A percentile compares a stretch with the other conserved stretches of the same genome.
These are phyloP conservation scores for Phytophthora ohioensis DNA, from an alignment of 352 stramenopile species.

Conservation along the genomic window DNA sequence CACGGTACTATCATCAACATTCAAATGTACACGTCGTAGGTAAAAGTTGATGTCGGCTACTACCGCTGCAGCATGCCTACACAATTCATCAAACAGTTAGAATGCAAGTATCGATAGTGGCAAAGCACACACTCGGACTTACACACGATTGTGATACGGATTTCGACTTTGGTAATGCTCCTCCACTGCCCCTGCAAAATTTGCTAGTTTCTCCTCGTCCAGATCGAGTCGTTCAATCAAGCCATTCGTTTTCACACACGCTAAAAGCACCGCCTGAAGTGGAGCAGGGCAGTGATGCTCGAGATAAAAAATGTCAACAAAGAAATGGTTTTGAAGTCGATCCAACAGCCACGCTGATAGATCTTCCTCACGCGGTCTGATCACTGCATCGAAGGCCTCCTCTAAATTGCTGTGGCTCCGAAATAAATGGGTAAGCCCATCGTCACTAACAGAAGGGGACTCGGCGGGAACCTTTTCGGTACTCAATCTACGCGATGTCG, in stretches of 20 bases:
- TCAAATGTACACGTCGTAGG: conserved; percentile 62
- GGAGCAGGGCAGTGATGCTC: conserved; percentile 53
- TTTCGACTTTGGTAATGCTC: conserved; percentile 72
- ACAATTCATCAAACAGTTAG: conserved; percentile 7
- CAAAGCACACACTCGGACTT: conserved; percentile 18
- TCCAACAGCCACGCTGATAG: conserved; percentile 62
- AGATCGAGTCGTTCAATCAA: conserved; percentile 56
- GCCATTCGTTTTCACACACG: conserved; percentile 66
- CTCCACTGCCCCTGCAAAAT: conserved; percentile 63
- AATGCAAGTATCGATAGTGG: not conserved
- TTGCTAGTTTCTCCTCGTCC: conserved; percentile 51
- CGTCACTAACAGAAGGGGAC: conserved; percentile 19
- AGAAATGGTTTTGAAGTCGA: conserved; percentile 64
- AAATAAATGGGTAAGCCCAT: conserved; percentile 33
- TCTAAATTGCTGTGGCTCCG: conserved; percentile 17
- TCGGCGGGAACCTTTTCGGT: conserved; percentile 33
- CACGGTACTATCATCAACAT: conserved; percentile 60
- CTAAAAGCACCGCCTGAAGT: conserved; percentile 61
- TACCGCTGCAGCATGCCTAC: conserved; percentile 67
- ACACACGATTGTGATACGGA: conserved; percentile 80
- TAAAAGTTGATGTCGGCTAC: conserved; percentile 77
- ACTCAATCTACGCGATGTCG: conserved; percentile 53
- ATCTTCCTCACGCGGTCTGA: conserved; percentile 31
- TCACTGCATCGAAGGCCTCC: conserved; percentile 6
- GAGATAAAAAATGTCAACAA: conserved; percentile 73